Base-by-base conservation (phyloP, 371 early-diverging fungal species). In the Entomophthora muscae region DNA sequence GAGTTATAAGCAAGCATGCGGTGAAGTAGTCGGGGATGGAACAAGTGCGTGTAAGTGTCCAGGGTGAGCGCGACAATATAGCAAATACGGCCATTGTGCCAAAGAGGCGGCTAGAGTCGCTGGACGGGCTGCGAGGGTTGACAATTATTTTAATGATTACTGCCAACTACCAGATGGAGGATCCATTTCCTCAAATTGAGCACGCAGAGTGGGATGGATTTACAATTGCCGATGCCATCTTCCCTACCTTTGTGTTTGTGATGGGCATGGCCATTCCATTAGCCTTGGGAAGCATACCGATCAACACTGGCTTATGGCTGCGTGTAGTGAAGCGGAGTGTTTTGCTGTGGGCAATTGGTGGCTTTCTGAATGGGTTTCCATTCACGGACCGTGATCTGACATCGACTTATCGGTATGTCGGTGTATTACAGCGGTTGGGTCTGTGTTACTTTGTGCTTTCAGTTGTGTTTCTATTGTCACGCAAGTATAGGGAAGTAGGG, bases 211-310 rank as follows among this genome's bases (percentile, higher is more conserved):
- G 77, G 76, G 65, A 73, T 28, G 79, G 79, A 10, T 70, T 75
- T 32, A 66, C 76, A 21, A 63, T 74, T 51, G 78, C 76, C 54
- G 79, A 78, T 61, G 57, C 72, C 0, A 70, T 78, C 32, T 78
- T 78, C 68, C 79, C 79, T 10, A 68, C 67, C 30, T 77, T 78
- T 62, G 59, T 78, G 12, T 76, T 76, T 63, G 72, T 77, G 28
- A 68, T 69, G 28, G 77, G 79, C 27, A 66, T 73, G 24, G 66
- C 77, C 21, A 70, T 78, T 21, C 77, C 79, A 0, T 57, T 78
- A n/a, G 70, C 77, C 0, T 56, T 71, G 10, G 22, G 23, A 7
- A 53, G 32, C 3, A 10, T 23, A 12, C 12, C 12, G 10, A 22
- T 55, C 23, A 53, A 32, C 7, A 17, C n/a, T 17, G n/a, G 33